Evolutionary conservation across 163 green algal genomes (phyloP).

Genomic region (Trebouxia gelatinosa): DNA sequence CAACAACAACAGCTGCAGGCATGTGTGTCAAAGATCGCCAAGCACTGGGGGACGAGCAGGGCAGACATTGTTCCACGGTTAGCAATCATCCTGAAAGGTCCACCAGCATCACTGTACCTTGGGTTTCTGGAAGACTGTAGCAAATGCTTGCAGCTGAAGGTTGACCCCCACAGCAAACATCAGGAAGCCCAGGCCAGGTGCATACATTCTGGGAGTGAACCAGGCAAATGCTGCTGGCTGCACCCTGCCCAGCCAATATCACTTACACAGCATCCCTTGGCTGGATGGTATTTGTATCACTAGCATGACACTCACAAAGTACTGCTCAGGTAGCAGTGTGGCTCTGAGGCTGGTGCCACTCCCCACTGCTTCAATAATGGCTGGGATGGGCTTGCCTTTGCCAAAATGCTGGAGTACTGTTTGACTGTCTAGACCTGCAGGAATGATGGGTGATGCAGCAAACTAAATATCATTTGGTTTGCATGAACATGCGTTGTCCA

Average conservation of each 20-base stretch:
- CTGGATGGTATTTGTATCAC: too few species aligned
- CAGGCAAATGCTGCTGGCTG: conserved; percentile 35
- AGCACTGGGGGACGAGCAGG: too few species aligned
- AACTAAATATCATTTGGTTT: too few species aligned
- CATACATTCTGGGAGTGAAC: conserved; percentile 39
- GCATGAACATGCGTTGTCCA: too few species aligned
- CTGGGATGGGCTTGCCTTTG: conserved; percentile 79
- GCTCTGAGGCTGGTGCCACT: conserved; percentile 77
- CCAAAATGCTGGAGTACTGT: conserved; percentile 64
- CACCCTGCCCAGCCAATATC: conserved; percentile 19
- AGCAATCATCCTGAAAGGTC: too few species aligned
- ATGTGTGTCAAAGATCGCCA: too few species aligned
- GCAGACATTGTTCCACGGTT: too few species aligned
- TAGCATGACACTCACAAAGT: conserved; percentile 67
- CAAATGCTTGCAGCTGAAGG: conserved; percentile 36
- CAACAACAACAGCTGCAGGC: too few species aligned
- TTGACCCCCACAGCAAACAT: conserved; percentile 55
- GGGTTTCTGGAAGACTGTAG: conserved; percentile 30
- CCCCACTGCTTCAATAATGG: conserved; percentile 82
- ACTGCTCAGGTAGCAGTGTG: conserved; percentile 69
- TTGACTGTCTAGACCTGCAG: conserved; percentile 61
- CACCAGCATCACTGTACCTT: conserved; percentile 12
- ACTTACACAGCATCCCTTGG: background rate
- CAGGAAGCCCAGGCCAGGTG: conserved; percentile 45
- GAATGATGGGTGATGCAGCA: too few species aligned